Evolutionary conservation across 2,329 filamentous ascomycete species (phyloP).

Genomic region (Fusarium sambucinum): DNA sequence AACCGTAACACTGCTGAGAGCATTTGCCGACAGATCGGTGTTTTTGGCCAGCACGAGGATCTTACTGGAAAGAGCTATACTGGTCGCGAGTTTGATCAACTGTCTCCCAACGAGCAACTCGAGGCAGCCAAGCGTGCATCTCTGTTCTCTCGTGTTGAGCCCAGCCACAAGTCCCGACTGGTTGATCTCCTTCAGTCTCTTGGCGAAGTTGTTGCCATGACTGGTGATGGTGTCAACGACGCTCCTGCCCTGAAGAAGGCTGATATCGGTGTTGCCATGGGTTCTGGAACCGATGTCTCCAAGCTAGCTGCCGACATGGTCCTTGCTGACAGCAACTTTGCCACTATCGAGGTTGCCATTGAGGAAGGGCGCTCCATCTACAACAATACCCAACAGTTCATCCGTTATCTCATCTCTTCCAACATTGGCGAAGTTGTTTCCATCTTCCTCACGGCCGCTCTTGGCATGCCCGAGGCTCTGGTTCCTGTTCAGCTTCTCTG

Average conservation of each 20-base stretch:
- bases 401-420: constrained; percentile 97
- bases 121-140: constrained; percentile 87
- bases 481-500: constrained; percentile 97
- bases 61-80: constrained; percentile 94
- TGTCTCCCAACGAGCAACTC: constrained; percentile 82
- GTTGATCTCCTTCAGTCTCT: constrained; percentile 94
- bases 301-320: constrained; percentile 99
- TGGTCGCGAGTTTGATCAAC: constrained; percentile 90
- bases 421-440: constrained; percentile 99
- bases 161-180: constrained; percentile 95
- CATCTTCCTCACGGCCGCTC: constrained; percentile 95
- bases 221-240: constrained; percentile 98
- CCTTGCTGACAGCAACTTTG: constrained; percentile 97
- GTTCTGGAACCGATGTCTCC: constrained; percentile 95
- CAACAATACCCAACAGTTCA: constrained; percentile 99
- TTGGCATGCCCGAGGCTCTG: constrained; percentile 97
- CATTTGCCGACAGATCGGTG: constrained; percentile 96
- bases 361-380: constrained; percentile 98
- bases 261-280: constrained; percentile 99
- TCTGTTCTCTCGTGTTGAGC: constrained; percentile 96
- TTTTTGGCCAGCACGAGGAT: constrained; percentile 86
- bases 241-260: constrained; percentile 98
- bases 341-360: constrained; percentile 94
- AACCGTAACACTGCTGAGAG: constrained; percentile 98
- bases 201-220: constrained; percentile 98